phyloP scores from a whole-genome alignment of 495 filamentous ascomycete genomes.

The Aspergillus cavernicola region DNA sequence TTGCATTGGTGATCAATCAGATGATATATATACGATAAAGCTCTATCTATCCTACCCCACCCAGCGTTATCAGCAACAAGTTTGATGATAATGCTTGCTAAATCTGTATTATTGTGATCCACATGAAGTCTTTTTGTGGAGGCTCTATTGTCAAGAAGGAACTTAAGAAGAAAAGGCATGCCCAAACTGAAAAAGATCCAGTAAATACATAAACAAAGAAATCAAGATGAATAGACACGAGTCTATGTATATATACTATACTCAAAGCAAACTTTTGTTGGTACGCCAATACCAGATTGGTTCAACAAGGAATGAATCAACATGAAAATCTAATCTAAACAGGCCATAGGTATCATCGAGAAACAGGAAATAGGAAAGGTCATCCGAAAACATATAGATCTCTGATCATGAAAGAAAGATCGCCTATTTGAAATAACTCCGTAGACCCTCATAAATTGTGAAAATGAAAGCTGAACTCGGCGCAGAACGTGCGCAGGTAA shows the following conservation, averaged over 20 bases:
- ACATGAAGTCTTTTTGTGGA: too few species aligned
- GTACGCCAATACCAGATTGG: conserved; percentile 15
- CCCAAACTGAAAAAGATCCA: too few species aligned
- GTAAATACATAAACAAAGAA: not conserved
- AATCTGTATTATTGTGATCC: not conserved
- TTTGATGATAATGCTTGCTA: not conserved
- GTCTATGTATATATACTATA: not conserved
- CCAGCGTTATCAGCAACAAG: not conserved
- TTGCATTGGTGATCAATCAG: not conserved
- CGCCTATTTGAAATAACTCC: conserved; percentile 53
- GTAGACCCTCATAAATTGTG: conserved; percentile 82
- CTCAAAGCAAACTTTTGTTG: not conserved
- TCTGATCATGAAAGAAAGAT: not conserved
- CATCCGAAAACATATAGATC: conserved; percentile 1
- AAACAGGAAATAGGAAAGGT: not conserved
- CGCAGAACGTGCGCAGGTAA: conserved; percentile 80
- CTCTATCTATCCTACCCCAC: not conserved
- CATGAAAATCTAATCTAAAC: conserved; percentile 16
- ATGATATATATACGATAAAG: not conserved
- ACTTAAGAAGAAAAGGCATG: not conserved
- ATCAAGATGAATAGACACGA: not conserved
- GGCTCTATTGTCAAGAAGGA: too few species aligned
- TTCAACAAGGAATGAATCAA: conserved; percentile 5
- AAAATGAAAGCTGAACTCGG: conserved; percentile 98
- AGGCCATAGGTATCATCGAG: conserved; percentile 18